Conservation (phyloP, 2,329 filamentous ascomycete species). For the Atkinsonella hypoxylon region DNA sequence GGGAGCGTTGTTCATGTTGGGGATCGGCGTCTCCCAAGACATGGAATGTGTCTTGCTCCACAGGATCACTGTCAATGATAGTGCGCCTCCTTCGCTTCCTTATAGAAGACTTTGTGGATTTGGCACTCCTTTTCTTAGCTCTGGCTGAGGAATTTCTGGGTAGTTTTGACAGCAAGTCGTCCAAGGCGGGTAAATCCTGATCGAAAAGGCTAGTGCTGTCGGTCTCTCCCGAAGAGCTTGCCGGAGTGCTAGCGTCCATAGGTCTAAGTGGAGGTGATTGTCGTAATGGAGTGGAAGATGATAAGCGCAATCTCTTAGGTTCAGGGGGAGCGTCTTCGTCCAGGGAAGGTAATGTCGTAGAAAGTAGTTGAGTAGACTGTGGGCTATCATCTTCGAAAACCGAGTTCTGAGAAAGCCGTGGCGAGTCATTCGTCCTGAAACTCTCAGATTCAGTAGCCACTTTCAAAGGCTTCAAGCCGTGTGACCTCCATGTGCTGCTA, state of each 20-base stretch:
- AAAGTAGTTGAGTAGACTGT: conserved; percentile 19
- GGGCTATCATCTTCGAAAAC: conserved; percentile 43
- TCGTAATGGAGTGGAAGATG: conserved; percentile 19
- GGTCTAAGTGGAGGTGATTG: conserved; percentile 15
- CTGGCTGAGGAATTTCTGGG: conserved; percentile 8
- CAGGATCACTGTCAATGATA: conserved; percentile 20
- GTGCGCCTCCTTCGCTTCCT: conserved; percentile 20
- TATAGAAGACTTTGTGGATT: conserved; percentile 14
- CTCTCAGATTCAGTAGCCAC: conserved; percentile 22
- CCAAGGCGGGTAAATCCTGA: conserved; percentile 25
- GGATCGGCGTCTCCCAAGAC: neutral
- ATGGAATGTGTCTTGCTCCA: conserved; percentile 10
- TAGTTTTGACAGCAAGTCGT: conserved; percentile 19
- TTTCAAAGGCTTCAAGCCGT: conserved; percentile 41
- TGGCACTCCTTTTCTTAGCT: conserved; percentile 13
- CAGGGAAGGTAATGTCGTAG: conserved; percentile 24
- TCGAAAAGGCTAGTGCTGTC: conserved; percentile 25
- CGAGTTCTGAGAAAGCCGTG: conserved; percentile 41
- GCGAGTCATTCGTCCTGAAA: conserved; percentile 28
- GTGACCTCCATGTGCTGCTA: conserved; percentile 38
- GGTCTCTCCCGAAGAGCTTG: conserved; percentile 23
- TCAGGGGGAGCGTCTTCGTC: conserved; percentile 10
- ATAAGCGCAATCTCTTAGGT: conserved; percentile 12
- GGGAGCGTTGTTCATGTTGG: neutral
- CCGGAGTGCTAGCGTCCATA: conserved; percentile 20